These are phyloP conservation scores for Scleromitrula shiraiana DNA, from an alignment of 2,329 filamentous ascomycete species.

Conservation along the genomic window DNA sequence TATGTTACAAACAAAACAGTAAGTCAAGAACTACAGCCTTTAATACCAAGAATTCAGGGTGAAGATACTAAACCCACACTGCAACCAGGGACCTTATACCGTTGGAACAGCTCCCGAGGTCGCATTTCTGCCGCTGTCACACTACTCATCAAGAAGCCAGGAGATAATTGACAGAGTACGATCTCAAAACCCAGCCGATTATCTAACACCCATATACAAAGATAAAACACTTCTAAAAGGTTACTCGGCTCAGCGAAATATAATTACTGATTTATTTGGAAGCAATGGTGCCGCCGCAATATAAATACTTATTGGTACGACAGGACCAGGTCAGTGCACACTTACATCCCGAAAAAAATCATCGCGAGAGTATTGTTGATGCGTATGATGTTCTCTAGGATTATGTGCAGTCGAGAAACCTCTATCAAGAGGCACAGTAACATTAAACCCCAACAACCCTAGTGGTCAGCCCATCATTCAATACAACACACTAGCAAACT, in stretches of 20 bases:
- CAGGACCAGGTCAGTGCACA: background rate
- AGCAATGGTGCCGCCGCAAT: background rate
- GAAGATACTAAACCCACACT: background rate
- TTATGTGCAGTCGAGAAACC: constrained; percentile 23
- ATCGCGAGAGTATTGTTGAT: background rate
- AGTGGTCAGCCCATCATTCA: constrained; percentile 27
- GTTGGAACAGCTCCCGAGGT: background rate
- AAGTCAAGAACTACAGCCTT: background rate
- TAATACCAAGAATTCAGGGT: background rate
- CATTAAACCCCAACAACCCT: constrained; percentile 32
- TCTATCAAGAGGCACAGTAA: constrained; percentile 35
- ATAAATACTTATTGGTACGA: background rate
- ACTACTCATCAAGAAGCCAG: background rate
- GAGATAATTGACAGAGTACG: constrained; percentile 1
- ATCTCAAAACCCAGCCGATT: background rate
- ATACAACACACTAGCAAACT: constrained; percentile 32
- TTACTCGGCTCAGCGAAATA: background rate
- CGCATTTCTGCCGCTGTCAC: background rate
- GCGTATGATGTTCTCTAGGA: background rate
- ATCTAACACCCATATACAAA: background rate
- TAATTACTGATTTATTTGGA: background rate
- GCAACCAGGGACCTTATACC: background rate
- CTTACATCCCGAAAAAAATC: background rate
- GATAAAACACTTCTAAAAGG: constrained; percentile 1
- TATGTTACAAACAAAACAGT: background rate